Percentiles rank a stretch among this genome's conserved stretches.
Conservation (phyloP, 352 stramenopile species). For the Blastocystis sp. region DNA sequence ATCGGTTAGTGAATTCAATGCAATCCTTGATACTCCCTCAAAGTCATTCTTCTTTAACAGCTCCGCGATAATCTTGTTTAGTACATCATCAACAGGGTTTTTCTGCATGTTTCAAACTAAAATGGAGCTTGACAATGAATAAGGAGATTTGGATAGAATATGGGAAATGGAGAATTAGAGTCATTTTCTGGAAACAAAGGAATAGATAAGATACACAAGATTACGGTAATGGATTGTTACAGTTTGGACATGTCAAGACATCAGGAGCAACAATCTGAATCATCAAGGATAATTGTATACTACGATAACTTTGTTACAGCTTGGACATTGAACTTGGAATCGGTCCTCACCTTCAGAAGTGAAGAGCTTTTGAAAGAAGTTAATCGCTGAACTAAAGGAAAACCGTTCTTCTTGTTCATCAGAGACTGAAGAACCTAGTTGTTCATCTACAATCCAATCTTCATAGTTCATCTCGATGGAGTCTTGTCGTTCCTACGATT, state of each 20-base stretch:
- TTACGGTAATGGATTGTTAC: conserved; percentile 9
- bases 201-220: too few relatives aligned
- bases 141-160: not conserved
- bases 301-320: not conserved
- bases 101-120: conserved; percentile 3
- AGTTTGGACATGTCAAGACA: conserved; percentile 17
- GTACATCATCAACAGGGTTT: conserved; percentile 24
- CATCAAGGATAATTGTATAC: not conserved
- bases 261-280: not conserved
- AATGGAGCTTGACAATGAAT: not conserved
- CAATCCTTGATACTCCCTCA: not conserved
- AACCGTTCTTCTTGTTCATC: not conserved
- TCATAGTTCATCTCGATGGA: not conserved
- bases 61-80: conserved; percentile 20
- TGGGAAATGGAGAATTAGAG: not conserved
- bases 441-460: not conserved
- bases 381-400: not conserved
- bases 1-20: not conserved
- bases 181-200: conserved; percentile 11
- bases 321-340: not conserved
- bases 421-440: not conserved
- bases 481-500: not conserved
- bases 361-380: conserved; percentile 4
- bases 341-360: not conserved
- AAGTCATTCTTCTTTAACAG: conserved; percentile 19